Evolutionary conservation across 2,329 filamentous ascomycete genomes (phyloP), one percentile per base, ranked within the genome.

Genomic region (Botrytis paeoniae): DNA sequence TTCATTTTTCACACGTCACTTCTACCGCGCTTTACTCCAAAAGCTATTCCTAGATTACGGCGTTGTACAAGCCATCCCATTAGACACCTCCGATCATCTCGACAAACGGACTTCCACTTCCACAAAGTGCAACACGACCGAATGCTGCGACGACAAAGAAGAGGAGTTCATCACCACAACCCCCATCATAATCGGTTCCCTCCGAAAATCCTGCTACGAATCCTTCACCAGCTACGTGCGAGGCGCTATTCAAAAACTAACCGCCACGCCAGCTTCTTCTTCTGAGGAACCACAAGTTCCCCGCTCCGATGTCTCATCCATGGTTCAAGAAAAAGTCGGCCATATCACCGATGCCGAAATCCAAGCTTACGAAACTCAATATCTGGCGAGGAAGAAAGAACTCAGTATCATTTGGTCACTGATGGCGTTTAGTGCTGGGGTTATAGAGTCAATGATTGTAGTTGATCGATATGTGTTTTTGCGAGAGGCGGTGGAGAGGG

Each of bases 391-490:
- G 71, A 93, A 92, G 83, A 92, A 94, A 78, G 92, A 98, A 80
- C 84, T 99, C 57, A 94, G 92, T 79, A 87, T 97, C 12, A 89
- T 97, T 74, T 99, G 96, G 96, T 94, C 89, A 77, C 82, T 99
- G 78, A 99, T 99, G 95, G 95, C 96, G 1, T 98, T 97, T 79
- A 97, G 94, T 81, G 95, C 95, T 4, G 89, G 89, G 32, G 92
- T 97, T 6, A 91, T 97, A 3, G 96, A 99, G 84, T 93, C 94
- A 45, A 85, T 97, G 74, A 95, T 99, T 78, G 94, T 97, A 69
- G 89, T 92, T 63, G 96, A 99, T 85, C 88, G 96, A 63, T 99
- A 94, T 93, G 84, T 93, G 75, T 99, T 91, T 83, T 84, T 99
- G 77, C 88, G 85, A 73, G 95, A 99, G 84, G 93, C 97, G 77